Conservation (phyloP, 2,329 filamentous ascomycete genomes). For the Clonostachys sp. region DNA sequence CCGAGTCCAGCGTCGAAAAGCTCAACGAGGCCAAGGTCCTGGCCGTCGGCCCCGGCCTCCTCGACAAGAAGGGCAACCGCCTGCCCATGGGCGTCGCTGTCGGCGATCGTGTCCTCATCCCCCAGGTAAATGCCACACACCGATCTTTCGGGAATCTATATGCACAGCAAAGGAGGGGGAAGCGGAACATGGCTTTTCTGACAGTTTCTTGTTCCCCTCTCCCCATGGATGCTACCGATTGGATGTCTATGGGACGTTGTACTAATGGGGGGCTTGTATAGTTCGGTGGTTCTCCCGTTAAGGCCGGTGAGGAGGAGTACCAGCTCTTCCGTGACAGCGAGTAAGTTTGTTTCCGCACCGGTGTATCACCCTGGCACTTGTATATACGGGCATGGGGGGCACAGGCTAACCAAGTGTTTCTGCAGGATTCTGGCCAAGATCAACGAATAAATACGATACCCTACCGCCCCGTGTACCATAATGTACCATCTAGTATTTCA, state of each 20-base stretch:
- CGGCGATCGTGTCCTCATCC: constrained; percentile 93
- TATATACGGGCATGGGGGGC: background rate
- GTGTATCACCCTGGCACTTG: no score
- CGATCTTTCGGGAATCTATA: background rate
- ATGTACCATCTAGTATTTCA: constrained; percentile 27
- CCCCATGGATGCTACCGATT: background rate
- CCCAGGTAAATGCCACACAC: constrained; percentile 60
- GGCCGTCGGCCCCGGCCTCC: constrained; percentile 83
- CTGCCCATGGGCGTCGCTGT: constrained; percentile 75
- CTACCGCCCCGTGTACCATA: constrained; percentile 13
- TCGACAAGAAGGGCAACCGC: constrained; percentile 87
- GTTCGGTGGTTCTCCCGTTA: constrained; percentile 92
- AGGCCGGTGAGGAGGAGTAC: constrained; percentile 97
- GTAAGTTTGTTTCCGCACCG: constrained; percentile 53
- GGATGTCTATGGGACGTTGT: background rate
- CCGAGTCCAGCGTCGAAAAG: constrained; percentile 95
- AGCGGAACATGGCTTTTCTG: constrained; percentile 1
- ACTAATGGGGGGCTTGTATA: constrained; percentile 37
- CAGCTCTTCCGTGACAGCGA: constrained; percentile 95
- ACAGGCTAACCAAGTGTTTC: constrained; percentile 8
- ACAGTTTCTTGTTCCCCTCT: background rate
- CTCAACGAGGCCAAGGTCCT: constrained; percentile 96
- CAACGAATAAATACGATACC: constrained; percentile 64
- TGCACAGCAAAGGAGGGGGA: background rate
- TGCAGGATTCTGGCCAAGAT: constrained; percentile 94